phyloP scores from a whole-genome alignment of 345 rosid genomes.

The Populus pruinosa region DNA sequence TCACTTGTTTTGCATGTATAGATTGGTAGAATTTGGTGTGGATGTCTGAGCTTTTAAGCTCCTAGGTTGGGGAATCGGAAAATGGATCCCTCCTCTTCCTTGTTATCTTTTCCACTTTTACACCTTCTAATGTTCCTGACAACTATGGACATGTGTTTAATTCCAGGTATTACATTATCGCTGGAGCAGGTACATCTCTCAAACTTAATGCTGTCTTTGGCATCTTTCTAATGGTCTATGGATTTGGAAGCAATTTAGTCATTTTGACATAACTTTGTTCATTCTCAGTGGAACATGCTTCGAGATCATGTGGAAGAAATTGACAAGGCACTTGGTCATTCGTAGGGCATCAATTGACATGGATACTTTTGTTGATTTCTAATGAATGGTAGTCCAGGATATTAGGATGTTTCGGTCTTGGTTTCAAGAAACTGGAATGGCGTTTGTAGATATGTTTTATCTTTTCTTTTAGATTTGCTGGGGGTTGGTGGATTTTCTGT shows the following conservation, averaged over 20 bases:
- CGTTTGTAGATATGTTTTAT: background rate
- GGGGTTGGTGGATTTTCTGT: background rate
- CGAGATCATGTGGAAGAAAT: slow-evolving; percentile 54
- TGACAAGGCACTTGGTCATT: slow-evolving; percentile 55
- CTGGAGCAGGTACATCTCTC: slow-evolving; percentile 71
- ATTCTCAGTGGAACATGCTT: slow-evolving; percentile 64
- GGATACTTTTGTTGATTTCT: background rate
- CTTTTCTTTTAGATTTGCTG: background rate
- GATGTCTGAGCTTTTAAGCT: background rate
- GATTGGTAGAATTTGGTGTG: background rate
- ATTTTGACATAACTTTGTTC: background rate
- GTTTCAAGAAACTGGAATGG: background rate
- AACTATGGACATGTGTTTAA: background rate
- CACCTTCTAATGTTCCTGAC: background rate
- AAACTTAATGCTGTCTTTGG: background rate
- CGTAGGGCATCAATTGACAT: slow-evolving; percentile 18
- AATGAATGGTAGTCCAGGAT: background rate
- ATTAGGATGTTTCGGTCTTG: background rate
- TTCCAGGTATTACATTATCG: slow-evolving; percentile 70
- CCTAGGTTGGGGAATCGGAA: background rate
- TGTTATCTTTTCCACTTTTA: background rate
- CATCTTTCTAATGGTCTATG: background rate
- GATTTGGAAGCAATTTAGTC: background rate
- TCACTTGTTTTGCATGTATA: background rate
- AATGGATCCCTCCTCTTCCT: background rate